Conservation (phyloP, 306 rosid species). For the Amphicarpaea edgeworthii region DNA sequence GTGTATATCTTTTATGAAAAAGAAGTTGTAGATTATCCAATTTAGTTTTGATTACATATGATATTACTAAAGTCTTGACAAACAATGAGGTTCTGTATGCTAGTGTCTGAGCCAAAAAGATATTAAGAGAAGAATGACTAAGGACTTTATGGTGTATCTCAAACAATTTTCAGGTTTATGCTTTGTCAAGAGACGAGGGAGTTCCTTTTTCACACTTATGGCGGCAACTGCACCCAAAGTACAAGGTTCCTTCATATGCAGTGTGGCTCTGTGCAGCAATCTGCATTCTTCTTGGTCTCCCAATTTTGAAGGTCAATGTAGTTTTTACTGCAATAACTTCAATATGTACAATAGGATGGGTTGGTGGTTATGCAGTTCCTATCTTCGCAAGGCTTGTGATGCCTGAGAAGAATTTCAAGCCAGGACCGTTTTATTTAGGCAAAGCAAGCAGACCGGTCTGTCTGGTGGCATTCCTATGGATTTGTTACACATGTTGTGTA, state of each 20-base stretch:
- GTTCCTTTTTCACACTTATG: slow-evolving; percentile 76
- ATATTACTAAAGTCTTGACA: not conserved
- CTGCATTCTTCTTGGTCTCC: slow-evolving; percentile 82
- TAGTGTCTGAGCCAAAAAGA: not conserved
- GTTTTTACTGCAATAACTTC: slow-evolving; percentile 86
- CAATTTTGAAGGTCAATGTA: slow-evolving; percentile 75
- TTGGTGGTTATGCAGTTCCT: slow-evolving; percentile 92
- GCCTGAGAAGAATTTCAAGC: slow-evolving; percentile 74
- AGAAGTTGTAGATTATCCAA: not conserved
- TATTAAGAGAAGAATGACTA: slow-evolving; percentile 1
- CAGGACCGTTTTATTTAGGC: slow-evolving; percentile 84
- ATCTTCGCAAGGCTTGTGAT: slow-evolving; percentile 81
- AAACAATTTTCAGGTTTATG: slow-evolving; percentile 72
- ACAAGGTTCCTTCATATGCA: slow-evolving; percentile 83
- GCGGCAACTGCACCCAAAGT: slow-evolving; percentile 74
- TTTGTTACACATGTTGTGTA: slow-evolving; percentile 85
- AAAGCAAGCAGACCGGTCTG: slow-evolving; percentile 81
- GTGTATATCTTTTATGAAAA: not conserved
- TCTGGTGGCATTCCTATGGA: slow-evolving; percentile 79
- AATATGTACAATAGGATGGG: slow-evolving; percentile 84
- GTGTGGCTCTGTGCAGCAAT: slow-evolving; percentile 92
- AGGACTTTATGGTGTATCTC: slow-evolving; percentile 15
- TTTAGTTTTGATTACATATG: not conserved
- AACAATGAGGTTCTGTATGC: not conserved
- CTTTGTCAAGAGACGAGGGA: slow-evolving; percentile 82